These are phyloP conservation scores for Oryza longistaminata DNA, from an alignment of 176 grass and related monocot species.

Conservation along the genomic window DNA sequence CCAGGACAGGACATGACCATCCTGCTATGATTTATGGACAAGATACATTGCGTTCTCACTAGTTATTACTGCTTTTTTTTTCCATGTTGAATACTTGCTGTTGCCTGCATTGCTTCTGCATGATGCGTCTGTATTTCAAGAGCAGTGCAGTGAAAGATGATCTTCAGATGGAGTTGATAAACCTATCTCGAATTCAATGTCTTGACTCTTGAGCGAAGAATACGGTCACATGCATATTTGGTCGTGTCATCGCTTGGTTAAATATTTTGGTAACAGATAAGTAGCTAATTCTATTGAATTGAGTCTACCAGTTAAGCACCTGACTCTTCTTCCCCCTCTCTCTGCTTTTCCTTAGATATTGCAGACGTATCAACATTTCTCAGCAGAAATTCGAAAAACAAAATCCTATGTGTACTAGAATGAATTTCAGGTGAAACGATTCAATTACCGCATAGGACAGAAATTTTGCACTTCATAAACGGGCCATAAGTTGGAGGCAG, in stretches of 20 bases:
- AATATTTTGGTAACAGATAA: neutral
- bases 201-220: no score
- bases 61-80: neutral
- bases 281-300: no score
- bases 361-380: no score
- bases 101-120: neutral
- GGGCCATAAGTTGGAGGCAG: neutral
- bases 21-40: constrained; percentile 30
- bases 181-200: neutral
- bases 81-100: neutral
- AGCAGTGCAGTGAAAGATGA: neutral
- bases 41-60: neutral
- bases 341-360: neutral
- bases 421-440: no score
- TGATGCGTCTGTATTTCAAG: neutral
- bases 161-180: neutral
- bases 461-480: no score
- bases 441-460: no score
- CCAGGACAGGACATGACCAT: neutral
- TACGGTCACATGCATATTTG: no score
- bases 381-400: no score
- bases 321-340: no score
- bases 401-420: no score
- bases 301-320: no score
- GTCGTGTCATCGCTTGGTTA: neutral